A percentile compares a stretch with the other conserved stretches of the same genome.
phyloP scores from a whole-genome alignment of 805 yeast genomes.

The Myxozyma melibiosi region DNA sequence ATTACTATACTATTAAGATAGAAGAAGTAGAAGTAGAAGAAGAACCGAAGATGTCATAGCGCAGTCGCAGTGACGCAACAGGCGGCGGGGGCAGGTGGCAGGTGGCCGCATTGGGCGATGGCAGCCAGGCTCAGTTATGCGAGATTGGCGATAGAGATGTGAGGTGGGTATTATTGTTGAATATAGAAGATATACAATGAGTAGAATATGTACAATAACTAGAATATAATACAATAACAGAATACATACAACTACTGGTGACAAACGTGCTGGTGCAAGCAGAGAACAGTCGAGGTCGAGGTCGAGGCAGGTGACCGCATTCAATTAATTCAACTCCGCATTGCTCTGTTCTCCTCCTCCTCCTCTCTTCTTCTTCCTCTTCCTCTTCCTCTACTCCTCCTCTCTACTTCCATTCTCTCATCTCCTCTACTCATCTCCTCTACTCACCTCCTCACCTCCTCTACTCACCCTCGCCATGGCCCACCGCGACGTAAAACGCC shows the following conservation, averaged over 20 bases:
- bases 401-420: neutral
- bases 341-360: neutral
- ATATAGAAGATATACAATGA: neutral
- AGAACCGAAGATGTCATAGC: neutral
- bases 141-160: neutral
- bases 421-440: neutral
- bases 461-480: conserved; percentile 13
- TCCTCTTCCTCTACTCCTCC: neutral
- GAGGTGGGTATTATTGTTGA: neutral
- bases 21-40: no score
- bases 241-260: no score
- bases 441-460: neutral
- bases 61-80: neutral
- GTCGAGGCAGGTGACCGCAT: neutral
- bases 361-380: neutral
- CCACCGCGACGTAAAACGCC: conserved; percentile 86
- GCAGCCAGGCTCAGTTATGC: neutral
- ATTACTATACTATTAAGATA: no score
- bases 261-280: no score
- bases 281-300: neutral
- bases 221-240: no score
- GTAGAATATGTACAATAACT: neutral
- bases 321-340: neutral
- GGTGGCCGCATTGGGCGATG: conserved; percentile 1
- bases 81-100: neutral